Base-by-base conservation (phyloP, 805 yeast species). In the Monosporozyma unispora region DNA sequence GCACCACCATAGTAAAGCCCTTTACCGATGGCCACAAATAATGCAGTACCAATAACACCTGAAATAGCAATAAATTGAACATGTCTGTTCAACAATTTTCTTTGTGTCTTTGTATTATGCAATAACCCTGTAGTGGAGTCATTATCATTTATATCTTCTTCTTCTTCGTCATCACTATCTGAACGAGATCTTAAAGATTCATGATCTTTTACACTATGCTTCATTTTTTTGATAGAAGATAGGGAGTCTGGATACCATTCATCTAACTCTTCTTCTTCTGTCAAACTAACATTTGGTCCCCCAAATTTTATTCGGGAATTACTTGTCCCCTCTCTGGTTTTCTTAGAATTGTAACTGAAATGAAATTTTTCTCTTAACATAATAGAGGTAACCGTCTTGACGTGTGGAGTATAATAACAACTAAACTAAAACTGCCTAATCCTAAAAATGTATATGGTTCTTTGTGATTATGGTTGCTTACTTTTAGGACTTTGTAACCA, bases 41-140 rank as follows among this genome's bases (percentile, higher is more conserved):
- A 68, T 8, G 86, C 91, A 1, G 91, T 82, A 38, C 95, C 95
- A 54, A 86, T 83, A 38, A 87, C 82, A 47, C 91, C 93, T 18
- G 91, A 88, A 22, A 87, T 81, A 11, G 87, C 84, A 52, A 87
- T 80, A 48, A 87, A 72, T 59, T 85, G 88, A 23, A 87, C 80
- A 67, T 88, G 96, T 51, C 95, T 71, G 48, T 81, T 79, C 52
- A 73, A 68, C 49, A 85, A 70, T 27, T 73, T 72, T 44, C 91
- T 66, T 28, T 70, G 70, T 2, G 78, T 73, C 16, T 46, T 48
- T 25, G 52, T 53, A 19, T 50, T 49, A 16, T n/a, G 59, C 22
- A 44, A 49, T 54, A 27, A 54, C 37, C 27, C 62, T 52, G 56
- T 52, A 23, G 45, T 47, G 5, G 57, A 52, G 25, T 52, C 53